A percentile compares a stretch with the other conserved stretches of the same genome.
Evolutionary conservation across 345 rosid species (phyloP).

Genomic region (Rhodamnia rubescens): DNA sequence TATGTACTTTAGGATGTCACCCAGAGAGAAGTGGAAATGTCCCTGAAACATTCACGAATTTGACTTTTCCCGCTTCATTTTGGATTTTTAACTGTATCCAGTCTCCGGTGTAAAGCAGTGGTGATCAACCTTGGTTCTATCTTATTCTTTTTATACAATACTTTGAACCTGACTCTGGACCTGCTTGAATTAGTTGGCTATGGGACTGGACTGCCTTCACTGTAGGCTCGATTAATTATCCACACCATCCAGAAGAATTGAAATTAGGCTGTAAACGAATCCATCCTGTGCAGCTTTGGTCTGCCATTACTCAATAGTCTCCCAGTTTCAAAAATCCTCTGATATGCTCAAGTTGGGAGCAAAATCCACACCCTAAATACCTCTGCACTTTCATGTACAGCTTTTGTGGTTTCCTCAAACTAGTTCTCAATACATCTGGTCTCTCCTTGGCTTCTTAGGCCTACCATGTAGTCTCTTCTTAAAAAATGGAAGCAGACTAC

Average conservation of each 20-base stretch:
- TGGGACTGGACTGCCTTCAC: background rate
- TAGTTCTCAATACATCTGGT: background rate
- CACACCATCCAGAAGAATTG: background rate
- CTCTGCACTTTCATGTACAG: background rate
- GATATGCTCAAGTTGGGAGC: background rate
- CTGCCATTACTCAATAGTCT: background rate
- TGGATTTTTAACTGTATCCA: constrained; percentile 66
- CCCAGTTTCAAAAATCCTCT: background rate
- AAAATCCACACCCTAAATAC: background rate
- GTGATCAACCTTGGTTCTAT: background rate
- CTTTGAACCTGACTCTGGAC: background rate
- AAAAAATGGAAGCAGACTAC: background rate
- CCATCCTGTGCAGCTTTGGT: background rate
- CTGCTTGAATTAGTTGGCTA: background rate
- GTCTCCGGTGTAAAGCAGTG: constrained; percentile 44
- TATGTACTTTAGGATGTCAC: constrained; percentile 51
- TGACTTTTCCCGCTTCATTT: constrained; percentile 66
- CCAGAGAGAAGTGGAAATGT: constrained; percentile 42
- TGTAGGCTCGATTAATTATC: background rate
- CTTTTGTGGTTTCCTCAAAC: background rate
- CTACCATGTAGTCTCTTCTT: background rate
- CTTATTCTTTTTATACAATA: background rate
- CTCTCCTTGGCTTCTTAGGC: background rate
- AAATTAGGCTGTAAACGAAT: background rate
- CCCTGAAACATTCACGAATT: constrained; percentile 46